Percentiles rank a stretch among this genome's conserved stretches.
phyloP scores from a whole-genome alignment of 768 basidiomycete species.

The Leucocoprinus birnbaumii region DNA sequence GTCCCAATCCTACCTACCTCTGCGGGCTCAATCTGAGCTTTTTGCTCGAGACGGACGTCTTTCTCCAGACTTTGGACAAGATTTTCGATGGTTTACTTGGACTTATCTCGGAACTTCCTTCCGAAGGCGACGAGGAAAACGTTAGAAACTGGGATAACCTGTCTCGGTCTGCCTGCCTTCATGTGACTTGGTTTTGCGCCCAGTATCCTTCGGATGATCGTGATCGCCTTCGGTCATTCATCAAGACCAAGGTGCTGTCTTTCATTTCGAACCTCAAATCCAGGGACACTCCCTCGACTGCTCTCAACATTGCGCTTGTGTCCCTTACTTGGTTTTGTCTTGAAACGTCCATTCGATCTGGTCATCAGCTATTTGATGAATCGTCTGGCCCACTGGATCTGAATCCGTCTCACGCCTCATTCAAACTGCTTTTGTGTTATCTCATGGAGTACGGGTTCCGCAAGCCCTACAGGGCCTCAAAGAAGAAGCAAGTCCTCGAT shows the following conservation, averaged over 20 bases:
- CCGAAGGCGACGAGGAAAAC: constrained; percentile 9
- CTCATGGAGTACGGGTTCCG: constrained; percentile 7
- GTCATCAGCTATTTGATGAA: background rate
- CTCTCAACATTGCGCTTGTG: constrained; percentile 3
- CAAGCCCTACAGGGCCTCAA: background rate
- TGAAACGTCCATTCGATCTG: constrained; percentile 7
- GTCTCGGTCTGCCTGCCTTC: background rate
- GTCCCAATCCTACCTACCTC: constrained; percentile 4
- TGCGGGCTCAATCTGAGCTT: constrained; percentile 2
- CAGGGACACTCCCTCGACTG: background rate
- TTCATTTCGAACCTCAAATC: background rate
- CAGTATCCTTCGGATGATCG: background rate
- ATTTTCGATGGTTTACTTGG: constrained; percentile 7
- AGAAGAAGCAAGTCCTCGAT: constrained; percentile 3
- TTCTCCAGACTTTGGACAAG: background rate
- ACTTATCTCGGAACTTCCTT: constrained; percentile 5
- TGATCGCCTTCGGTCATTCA: background rate
- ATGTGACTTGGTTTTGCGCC: constrained; percentile 5
- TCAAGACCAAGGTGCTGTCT: constrained; percentile 2
- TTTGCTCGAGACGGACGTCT: background rate
- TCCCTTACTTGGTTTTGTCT: constrained; percentile 11
- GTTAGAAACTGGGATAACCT: constrained; percentile 6
- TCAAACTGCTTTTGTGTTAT: constrained; percentile 1
- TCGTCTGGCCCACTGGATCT: background rate
- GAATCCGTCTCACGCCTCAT: constrained; percentile 4